These are phyloP conservation scores for Plasmodium cynomolgi DNA, from an alignment of 169 alveolate genomes.

Conservation along the genomic window DNA sequence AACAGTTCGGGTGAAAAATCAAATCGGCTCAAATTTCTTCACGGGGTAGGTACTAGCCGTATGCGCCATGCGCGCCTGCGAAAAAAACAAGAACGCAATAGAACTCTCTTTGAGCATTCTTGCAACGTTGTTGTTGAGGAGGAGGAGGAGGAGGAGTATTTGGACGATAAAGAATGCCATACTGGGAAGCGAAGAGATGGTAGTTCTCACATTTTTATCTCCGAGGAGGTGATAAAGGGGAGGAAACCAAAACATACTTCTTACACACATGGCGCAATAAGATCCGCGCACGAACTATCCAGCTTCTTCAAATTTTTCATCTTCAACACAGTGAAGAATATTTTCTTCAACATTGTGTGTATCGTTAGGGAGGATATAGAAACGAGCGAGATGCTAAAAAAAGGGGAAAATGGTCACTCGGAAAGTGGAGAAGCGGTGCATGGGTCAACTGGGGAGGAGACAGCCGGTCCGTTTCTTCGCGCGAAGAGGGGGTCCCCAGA, in stretches of 20 bases:
- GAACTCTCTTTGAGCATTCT: not conserved
- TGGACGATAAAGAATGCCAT: not conserved
- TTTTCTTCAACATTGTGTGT: constrained; percentile 46
- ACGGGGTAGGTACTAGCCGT: not conserved
- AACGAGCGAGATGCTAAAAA: not conserved
- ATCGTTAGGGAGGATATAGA: not conserved
- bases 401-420: not conserved
- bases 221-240: not conserved
- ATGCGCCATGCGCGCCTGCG: not conserved
- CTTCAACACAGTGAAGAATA: constrained; percentile 36
- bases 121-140: not conserved
- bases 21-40: not conserved
- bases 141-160: no score
- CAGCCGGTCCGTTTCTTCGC: not conserved
- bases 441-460: no score
- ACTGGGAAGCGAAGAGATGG: not conserved
- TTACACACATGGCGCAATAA: not conserved
- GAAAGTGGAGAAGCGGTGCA: not conserved
- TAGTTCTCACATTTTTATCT: not conserved
- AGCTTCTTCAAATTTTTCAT: constrained; percentile 56
- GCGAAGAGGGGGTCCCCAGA: not conserved
- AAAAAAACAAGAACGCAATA: not conserved
- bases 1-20: constrained; percentile 2
- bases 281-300: not conserved
- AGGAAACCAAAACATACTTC: not conserved